Base-by-base conservation (phyloP, 768 basidiomycete genomes). In the Boletus speciosus region DNA sequence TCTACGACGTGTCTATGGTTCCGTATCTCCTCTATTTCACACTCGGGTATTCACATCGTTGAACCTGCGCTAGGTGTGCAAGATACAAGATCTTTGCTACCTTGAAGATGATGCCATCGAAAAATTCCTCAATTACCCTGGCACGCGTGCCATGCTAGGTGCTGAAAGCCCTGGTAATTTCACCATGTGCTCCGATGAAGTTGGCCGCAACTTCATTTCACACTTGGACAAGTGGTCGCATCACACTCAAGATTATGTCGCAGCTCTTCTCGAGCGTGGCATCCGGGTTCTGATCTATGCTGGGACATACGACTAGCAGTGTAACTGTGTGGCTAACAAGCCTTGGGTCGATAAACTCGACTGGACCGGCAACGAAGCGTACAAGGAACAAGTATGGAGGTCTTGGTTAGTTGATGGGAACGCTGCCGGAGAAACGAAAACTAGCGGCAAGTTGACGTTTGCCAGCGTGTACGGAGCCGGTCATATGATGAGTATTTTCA, bases 301-400 rank as follows among this genome's bases (percentile, higher is more conserved):
- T 38, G 83, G 82, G 6, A 75, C 74, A 38, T 76, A 80, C 56
- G 82, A 83, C 61, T 81, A 73, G 71, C 76, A 79, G 25, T 81
- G 81, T 62, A 86, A 86, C 62, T 82, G 79, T 78, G 71, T 85
- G 31, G 84, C 82, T 1, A 86, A 86, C 62, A 80, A 84, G 66
- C 69, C 72, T 21, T 86, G 83, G 84, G 78, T 81, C 15, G 70
- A 79, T 31, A 73, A 66, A 5, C 65, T 88, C 40, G 77, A 85
- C 31, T 89, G 86, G 87, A 78, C 75, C 25, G 81, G 82, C 3
- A 67, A 78, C 44, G 66, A 71, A 6, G 79, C 66, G 14, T 88
- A 82, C 68, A 68, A 60, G 0, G 59, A 59, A 19, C 64, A 77
- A 45, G 62, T 71, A 11, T 68, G 83, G 63, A 70, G 72, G 42